These are phyloP conservation scores for Botrytis squamosa DNA, from an alignment of 2,329 filamentous ascomycete species.

Conservation along the genomic window DNA sequence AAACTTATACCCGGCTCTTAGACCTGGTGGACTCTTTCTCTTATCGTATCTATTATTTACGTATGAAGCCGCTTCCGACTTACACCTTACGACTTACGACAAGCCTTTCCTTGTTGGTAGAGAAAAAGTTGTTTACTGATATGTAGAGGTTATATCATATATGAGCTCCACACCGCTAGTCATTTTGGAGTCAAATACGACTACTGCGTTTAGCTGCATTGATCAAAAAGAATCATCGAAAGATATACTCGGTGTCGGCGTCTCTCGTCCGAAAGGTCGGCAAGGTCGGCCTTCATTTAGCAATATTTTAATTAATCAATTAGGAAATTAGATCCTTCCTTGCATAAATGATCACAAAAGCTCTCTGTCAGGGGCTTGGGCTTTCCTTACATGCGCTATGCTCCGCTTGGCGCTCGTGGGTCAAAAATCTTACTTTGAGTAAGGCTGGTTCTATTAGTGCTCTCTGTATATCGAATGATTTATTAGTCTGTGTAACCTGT, in stretches of 20 bases:
- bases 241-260: not conserved
- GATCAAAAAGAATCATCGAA: slow-evolving; percentile 2
- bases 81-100: not conserved
- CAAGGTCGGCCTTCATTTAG: slow-evolving; percentile 3
- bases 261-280: not conserved
- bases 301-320: not conserved
- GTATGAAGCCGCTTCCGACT: not conserved
- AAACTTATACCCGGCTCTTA: not conserved
- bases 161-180: slow-evolving; percentile 15
- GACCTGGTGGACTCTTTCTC: not conserved
- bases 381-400: slow-evolving; percentile 7
- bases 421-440: slow-evolving; percentile 3
- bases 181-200: slow-evolving; percentile 12
- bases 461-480: not conserved
- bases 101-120: not conserved
- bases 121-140: not conserved
- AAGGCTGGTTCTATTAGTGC: slow-evolving; percentile 1
- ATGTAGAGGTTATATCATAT: slow-evolving; percentile 1
- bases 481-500: slow-evolving; percentile 10
- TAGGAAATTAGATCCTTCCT: slow-evolving; percentile 3
- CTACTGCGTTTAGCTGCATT: slow-evolving; percentile 4
- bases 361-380: not conserved
- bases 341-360: slow-evolving; percentile 14
- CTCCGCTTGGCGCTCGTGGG: not conserved
- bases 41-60: not conserved